Evolutionary conservation across 2,329 filamentous ascomycete species (phyloP).

Genomic region (Fusarium succisae): DNA sequence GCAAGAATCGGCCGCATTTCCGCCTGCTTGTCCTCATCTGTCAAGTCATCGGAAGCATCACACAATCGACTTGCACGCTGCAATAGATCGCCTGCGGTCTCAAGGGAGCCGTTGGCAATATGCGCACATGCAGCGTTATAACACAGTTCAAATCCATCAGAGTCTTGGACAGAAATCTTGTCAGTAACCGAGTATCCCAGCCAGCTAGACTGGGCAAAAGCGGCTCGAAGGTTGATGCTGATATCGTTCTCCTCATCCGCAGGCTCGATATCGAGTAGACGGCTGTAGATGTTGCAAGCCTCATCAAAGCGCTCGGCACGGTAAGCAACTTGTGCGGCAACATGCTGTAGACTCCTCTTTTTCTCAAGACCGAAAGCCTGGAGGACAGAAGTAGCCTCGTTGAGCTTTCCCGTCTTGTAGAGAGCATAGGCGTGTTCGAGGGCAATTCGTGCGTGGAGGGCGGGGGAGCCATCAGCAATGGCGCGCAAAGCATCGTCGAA

Average conservation of each 20-base stretch:
- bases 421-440: slow-evolving; percentile 84
- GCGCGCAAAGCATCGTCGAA: slow-evolving; percentile 79
- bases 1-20: slow-evolving; percentile 80
- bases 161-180: slow-evolving; percentile 63
- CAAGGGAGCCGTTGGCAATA: slow-evolving; percentile 74
- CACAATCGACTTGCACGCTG: slow-evolving; percentile 77
- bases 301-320: slow-evolving; percentile 77
- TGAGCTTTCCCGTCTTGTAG: slow-evolving; percentile 78
- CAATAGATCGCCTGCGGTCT: slow-evolving; percentile 71
- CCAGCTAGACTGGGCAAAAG: slow-evolving; percentile 79
- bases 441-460: slow-evolving; percentile 67
- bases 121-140: slow-evolving; percentile 82
- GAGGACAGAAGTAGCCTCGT: slow-evolving; percentile 66
- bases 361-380: slow-evolving; percentile 45
- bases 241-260: slow-evolving; percentile 77
- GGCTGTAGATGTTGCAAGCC: slow-evolving; percentile 70
- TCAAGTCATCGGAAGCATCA: slow-evolving; percentile 76
- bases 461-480: slow-evolving; percentile 70
- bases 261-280: slow-evolving; percentile 59
- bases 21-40: slow-evolving; percentile 76
- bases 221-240: slow-evolving; percentile 78
- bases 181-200: slow-evolving; percentile 57
- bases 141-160: slow-evolving; percentile 82
- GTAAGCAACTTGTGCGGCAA: slow-evolving; percentile 76
- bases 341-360: slow-evolving; percentile 56